Conservation (phyloP, 805 yeast genomes). For the Metschnikowia orientalis region DNA sequence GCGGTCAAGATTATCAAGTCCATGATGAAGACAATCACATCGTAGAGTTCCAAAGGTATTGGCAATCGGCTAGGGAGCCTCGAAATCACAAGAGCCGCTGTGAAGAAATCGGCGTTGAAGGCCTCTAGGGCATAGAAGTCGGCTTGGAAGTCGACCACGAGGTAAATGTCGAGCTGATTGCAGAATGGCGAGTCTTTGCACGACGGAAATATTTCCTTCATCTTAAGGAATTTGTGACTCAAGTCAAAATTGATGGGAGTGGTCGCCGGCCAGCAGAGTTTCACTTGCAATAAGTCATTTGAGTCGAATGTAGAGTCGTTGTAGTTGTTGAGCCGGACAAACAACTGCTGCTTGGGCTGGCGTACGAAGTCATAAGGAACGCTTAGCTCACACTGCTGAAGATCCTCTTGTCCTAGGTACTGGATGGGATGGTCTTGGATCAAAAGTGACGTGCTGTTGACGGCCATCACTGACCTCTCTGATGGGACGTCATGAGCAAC, state of each 20-base stretch:
- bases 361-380: slow-evolving; percentile 13
- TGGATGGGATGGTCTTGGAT: slow-evolving; percentile 15
- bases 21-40: slow-evolving; percentile 11
- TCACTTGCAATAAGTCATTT: slow-evolving; percentile 17
- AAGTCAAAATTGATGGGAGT: slow-evolving; percentile 14
- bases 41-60: slow-evolving; percentile 19
- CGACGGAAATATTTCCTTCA: slow-evolving; percentile 6
- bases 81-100: slow-evolving; percentile 9
- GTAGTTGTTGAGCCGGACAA: slow-evolving; percentile 35
- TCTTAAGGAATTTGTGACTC: slow-evolving; percentile 10
- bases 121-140: slow-evolving; percentile 15
- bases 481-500: slow-evolving; percentile 7
- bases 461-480: slow-evolving; percentile 3
- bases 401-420: slow-evolving; percentile 7
- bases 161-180: slow-evolving; percentile 14
- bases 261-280: slow-evolving; percentile 21
- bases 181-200: background rate
- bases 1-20: slow-evolving; percentile 13
- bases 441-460: slow-evolving; percentile 14
- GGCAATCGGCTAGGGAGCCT: slow-evolving; percentile 16
- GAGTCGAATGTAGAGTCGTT: slow-evolving; percentile 21
- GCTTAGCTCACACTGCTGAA: slow-evolving; percentile 4
- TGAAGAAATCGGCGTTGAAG: slow-evolving; percentile 5
- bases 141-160: slow-evolving; percentile 12
- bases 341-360: slow-evolving; percentile 14